Evolutionary conservation across 345 rosid genomes (phyloP).

Genomic region (Corchorus capsularis): DNA sequence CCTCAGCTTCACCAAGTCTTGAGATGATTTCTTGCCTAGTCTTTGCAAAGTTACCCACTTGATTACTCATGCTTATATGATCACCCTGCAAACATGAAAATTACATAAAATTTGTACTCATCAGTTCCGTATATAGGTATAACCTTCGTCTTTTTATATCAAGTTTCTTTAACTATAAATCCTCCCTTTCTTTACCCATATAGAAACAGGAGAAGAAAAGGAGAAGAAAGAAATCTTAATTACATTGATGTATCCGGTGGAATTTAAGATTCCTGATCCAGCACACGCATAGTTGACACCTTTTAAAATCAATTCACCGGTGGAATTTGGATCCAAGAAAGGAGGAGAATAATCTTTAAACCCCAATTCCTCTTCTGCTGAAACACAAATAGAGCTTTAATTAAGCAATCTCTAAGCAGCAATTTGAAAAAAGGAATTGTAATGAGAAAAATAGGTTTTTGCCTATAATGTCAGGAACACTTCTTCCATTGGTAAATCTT

Average conservation of each 20-base stretch:
- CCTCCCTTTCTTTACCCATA: no score
- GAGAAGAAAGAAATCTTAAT: neutral
- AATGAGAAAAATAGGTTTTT: neutral
- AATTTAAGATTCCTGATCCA: slow-evolving; percentile 10
- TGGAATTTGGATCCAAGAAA: slow-evolving; percentile 2
- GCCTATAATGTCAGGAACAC: slow-evolving; percentile 22
- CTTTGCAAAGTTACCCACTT: slow-evolving; percentile 38
- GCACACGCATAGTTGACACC: slow-evolving; percentile 21
- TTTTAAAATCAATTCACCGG: neutral
- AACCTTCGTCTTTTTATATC: no score
- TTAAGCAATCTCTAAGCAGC: neutral
- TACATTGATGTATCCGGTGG: neutral
- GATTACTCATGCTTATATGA: neutral
- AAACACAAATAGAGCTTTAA: neutral
- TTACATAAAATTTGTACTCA: no score
- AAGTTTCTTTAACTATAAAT: no score
- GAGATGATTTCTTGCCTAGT: slow-evolving; percentile 39
- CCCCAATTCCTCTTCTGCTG: neutral
- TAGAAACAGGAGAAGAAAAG: neutral
- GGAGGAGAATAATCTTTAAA: slow-evolving; percentile 13
- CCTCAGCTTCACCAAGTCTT: slow-evolving; percentile 38
- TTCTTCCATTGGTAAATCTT: slow-evolving; percentile 15
- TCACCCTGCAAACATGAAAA: no score
- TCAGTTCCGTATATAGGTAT: no score
- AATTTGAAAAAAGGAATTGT: neutral